phyloP scores from a whole-genome alignment of 257 asterid species.

The Paulownia fortunei region DNA sequence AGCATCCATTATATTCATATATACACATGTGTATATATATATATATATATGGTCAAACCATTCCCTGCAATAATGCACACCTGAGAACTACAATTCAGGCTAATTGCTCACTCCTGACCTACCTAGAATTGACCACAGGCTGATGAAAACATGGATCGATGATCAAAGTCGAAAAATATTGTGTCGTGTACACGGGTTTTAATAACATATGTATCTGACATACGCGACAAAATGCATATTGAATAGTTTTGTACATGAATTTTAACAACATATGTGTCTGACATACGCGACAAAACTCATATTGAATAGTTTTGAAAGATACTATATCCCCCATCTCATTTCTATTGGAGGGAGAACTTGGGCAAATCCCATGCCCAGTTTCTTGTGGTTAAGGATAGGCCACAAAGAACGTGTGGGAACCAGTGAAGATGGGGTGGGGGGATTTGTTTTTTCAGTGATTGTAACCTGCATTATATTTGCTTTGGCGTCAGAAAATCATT shows the following conservation, averaged over 20 bases:
- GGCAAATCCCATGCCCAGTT: neutral
- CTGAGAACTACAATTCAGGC: constrained; percentile 37
- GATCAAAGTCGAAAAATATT: neutral
- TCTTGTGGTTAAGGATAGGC: constrained; percentile 16
- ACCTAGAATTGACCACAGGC: neutral
- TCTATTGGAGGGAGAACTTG: neutral
- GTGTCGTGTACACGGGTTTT: neutral
- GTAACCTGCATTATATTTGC: constrained; percentile 10
- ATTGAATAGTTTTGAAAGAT: neutral
- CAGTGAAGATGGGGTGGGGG: neutral
- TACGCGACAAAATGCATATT: too few relatives aligned
- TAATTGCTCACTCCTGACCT: neutral
- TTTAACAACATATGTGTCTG: neutral
- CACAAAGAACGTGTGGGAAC: neutral
- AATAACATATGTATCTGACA: too few relatives aligned
- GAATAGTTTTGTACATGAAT: too few relatives aligned
- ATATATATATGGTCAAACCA: neutral
- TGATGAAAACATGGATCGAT: neutral
- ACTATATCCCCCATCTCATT: neutral
- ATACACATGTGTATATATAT: neutral
- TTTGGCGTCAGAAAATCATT: constrained; percentile 12
- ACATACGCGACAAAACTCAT: neutral
- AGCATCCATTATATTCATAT: constrained; percentile 28
- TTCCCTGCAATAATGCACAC: constrained; percentile 34
- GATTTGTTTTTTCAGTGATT: constrained; percentile 9